Evolutionary conservation across 345 rosid genomes (phyloP).

Genomic region (Brassica cretica): DNA sequence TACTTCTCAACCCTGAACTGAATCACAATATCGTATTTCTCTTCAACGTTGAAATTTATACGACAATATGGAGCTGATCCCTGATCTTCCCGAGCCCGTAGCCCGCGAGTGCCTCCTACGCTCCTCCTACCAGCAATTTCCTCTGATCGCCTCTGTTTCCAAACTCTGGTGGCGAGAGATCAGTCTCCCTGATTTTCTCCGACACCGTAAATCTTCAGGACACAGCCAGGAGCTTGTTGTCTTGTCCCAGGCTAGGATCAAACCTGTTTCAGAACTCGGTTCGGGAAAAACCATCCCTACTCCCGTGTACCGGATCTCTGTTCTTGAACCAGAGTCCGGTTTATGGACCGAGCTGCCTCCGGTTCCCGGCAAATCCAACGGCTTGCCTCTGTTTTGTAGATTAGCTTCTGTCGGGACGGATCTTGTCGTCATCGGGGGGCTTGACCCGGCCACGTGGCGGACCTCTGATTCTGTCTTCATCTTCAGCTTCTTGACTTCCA

Average conservation of each 20-base stretch:
- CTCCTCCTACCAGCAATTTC: constrained; percentile 41
- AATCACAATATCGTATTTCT: neutral
- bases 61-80: constrained; percentile 56
- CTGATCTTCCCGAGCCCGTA: constrained; percentile 56
- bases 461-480: constrained; percentile 50
- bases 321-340: constrained; percentile 57
- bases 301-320: constrained; percentile 47
- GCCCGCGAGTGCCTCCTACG: constrained; percentile 65
- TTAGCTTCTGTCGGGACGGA: constrained; percentile 59
- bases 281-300: constrained; percentile 34
- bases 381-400: constrained; percentile 70
- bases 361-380: constrained; percentile 43
- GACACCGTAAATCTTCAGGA: constrained; percentile 36
- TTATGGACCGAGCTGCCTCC: constrained; percentile 61
- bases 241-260: constrained; percentile 56
- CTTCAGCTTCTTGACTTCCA: constrained; percentile 49
- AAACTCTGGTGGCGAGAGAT: constrained; percentile 62
- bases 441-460: constrained; percentile 67
- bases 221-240: constrained; percentile 53
- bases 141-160: constrained; percentile 48
- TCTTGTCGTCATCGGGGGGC: constrained; percentile 72
- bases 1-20: neutral
- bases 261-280: constrained; percentile 24
- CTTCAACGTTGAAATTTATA: neutral
- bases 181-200: constrained; percentile 48